Percentiles rank a stretch among this genome's conserved stretches.
Conservation (phyloP, 176 grass and related monocot genomes). For the Neostapfia colusana region DNA sequence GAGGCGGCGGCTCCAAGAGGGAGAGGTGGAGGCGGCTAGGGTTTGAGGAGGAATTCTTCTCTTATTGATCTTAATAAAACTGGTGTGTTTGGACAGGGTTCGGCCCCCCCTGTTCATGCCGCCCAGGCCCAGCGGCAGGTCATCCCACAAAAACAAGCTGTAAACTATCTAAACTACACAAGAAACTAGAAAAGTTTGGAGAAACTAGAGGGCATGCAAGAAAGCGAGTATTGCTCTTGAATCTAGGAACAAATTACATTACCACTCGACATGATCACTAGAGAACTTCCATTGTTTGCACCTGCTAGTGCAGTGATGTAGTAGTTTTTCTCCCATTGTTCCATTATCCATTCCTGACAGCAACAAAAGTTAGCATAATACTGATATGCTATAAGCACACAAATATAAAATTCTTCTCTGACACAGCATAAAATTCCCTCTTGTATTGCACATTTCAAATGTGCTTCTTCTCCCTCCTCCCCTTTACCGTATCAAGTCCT, state of each 20-base stretch:
- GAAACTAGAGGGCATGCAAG: constrained; percentile 13
- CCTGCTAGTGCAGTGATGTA: constrained; percentile 80
- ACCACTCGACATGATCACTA: constrained; percentile 98
- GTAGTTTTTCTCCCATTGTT: constrained; percentile 95
- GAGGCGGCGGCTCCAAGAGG: too few relatives aligned
- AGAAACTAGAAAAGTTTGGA: constrained; percentile 41
- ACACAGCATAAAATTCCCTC: too few relatives aligned
- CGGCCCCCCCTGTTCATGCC: too few relatives aligned
- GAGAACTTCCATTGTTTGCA: constrained; percentile 75
- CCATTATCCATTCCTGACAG: constrained; percentile 94
- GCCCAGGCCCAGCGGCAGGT: too few relatives aligned
- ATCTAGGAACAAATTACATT: constrained; percentile 30
- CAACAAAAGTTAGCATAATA: constrained; percentile 22
- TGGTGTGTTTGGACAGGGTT: too few relatives aligned
- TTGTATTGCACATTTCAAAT: too few relatives aligned
- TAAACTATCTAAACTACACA: not conserved
- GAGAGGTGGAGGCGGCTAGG: too few relatives aligned
- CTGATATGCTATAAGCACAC: not conserved
- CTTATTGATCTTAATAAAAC: too few relatives aligned
- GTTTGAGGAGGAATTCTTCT: too few relatives aligned
- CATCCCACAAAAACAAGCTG: too few relatives aligned
- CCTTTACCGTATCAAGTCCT: too few relatives aligned
- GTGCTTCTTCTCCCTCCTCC: too few relatives aligned
- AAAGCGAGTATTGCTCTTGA: constrained; percentile 4
- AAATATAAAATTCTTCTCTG: not conserved